A percentile compares a stretch with the other conserved stretches of the same genome.
Conservation (phyloP, 331 rosid genomes). For the Malus hybrid region DNA sequence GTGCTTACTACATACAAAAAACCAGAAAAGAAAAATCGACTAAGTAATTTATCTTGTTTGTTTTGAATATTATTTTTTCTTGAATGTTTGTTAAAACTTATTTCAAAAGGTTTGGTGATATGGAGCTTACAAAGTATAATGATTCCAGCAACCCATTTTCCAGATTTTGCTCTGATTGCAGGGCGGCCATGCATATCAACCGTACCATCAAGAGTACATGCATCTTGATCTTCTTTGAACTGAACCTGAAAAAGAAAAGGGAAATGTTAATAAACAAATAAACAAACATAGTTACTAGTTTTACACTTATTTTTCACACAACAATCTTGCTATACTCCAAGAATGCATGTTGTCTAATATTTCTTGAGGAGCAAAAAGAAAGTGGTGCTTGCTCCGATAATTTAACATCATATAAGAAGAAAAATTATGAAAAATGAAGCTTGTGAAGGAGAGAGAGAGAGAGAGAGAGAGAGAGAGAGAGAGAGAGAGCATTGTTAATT, state of each 20-base stretch:
- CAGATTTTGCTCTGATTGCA: constrained; percentile 75
- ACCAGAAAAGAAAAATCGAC: not conserved
- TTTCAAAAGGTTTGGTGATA: not conserved
- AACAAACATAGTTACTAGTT: not conserved
- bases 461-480: not conserved
- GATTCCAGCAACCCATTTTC: constrained; percentile 79
- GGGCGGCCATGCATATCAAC: constrained; percentile 71
- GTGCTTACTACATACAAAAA: not conserved
- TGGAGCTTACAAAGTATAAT: constrained; percentile 72
- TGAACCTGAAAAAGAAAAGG: constrained; percentile 2
- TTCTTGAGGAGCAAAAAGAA: not conserved
- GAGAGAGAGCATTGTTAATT: not conserved
- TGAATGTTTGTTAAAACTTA: not conserved
- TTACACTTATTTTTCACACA: not conserved
- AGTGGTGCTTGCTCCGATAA: not conserved
- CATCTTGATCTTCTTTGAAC: constrained; percentile 48
- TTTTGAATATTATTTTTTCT: not conserved
- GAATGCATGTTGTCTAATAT: not conserved
- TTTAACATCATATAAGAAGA: not conserved
- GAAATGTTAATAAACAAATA: not conserved
- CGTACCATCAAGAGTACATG: constrained; percentile 67
- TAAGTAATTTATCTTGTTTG: not conserved
- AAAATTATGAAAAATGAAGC: not conserved
- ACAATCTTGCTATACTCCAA: not conserved
- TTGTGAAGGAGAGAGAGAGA: not conserved